Percentiles rank a stretch among this genome's conserved stretches.
These are phyloP conservation scores for Trichoderma atrobrunneum DNA, from an alignment of 2,329 filamentous ascomycete species.

Conservation along the genomic window DNA sequence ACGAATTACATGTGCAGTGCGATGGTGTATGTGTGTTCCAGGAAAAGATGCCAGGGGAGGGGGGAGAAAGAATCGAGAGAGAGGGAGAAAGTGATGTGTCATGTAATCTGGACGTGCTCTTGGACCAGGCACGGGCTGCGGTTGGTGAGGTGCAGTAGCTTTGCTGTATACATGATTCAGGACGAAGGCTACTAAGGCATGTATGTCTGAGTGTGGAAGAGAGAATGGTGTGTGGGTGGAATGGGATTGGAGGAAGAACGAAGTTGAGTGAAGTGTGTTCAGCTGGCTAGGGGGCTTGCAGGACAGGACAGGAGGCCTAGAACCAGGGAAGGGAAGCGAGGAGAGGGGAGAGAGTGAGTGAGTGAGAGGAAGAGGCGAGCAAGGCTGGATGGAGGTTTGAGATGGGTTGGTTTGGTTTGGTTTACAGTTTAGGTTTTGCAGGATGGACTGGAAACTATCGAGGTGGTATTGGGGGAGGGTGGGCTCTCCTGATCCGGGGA, in stretches of 20 bases:
- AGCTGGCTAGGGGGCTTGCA: not conserved
- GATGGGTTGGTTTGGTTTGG: not conserved
- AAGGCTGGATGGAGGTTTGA: not conserved
- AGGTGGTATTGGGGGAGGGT: not conserved
- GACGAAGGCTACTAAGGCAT: not conserved
- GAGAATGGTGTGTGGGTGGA: not conserved
- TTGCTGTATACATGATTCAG: not conserved
- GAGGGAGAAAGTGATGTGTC: not conserved
- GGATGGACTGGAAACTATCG: not conserved
- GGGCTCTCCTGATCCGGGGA: not conserved
- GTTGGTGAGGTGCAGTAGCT: not conserved
- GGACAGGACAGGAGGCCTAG: not conserved
- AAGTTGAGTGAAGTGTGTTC: not conserved
- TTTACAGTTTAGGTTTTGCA: not conserved
- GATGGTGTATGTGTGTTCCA: not conserved
- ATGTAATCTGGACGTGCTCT: not conserved
- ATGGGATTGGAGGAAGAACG: not conserved
- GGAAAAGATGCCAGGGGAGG: not conserved
- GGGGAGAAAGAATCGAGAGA: too few species aligned
- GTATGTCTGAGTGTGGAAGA: slow-evolving; percentile 1
- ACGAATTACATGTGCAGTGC: not conserved
- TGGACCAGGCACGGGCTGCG: not conserved
- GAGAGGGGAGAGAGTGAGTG: not conserved
- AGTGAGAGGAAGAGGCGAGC: not conserved
- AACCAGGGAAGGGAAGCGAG: too few species aligned